Evolutionary conservation across 129 eudicot genomes (phyloP).

Genomic region (sunflower (Helianthus annuus)): HanXRQr2.0-SUNRISE NC_035440.2:10725591-10726090

Average conservation of each 20-base stretch:
- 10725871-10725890: conserved; percentile 89
- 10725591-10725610: neutral
- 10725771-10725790: conserved; percentile 62
- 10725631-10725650: too few species aligned
- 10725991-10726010: conserved; percentile 32
- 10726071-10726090: neutral
- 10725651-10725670: too few species aligned
- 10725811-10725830: neutral
- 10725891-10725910: conserved; percentile 85
- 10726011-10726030: neutral
- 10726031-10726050: neutral
- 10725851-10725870: conserved; percentile 54
- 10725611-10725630: too few species aligned
- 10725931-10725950: conserved; percentile 89
- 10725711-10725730: conserved; percentile 84
- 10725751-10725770: conserved; percentile 85
- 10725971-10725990: conserved; percentile 47
- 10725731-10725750: conserved; percentile 85
- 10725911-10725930: conserved; percentile 89
- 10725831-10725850: neutral
- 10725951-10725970: conserved; percentile 94
- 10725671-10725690: too few species aligned
- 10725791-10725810: neutral
- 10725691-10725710: conserved; percentile 82
- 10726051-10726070: conserved; percentile 19